Evolutionary conservation across 2,329 filamentous ascomycete genomes (phyloP), one percentile per base, ranked within the genome.

Genomic region (Magnaporthiopsis poae): DNA sequence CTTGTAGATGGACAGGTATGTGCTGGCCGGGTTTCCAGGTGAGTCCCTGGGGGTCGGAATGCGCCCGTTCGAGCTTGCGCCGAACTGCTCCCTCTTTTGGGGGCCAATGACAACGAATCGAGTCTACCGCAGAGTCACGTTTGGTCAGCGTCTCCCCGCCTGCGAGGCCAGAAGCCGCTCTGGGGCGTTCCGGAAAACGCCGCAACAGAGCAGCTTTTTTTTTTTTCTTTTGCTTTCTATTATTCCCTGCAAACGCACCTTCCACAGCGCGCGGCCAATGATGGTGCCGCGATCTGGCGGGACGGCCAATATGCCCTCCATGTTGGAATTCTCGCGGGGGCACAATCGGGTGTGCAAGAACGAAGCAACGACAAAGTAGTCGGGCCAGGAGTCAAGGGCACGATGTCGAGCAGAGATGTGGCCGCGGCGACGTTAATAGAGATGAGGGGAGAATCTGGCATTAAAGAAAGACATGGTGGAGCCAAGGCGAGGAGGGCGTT

Each of bases 61-160:
- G 67, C 61, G n/a, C n/a, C 46, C 39, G 56, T 25, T 13, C 60
- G 35, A 27, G 39, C 21, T 25, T 60, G 63, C 21, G 5, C 39
- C 25, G 27, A 76, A 75, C 35, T 74, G 71, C 60, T 80, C 78
- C 71, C 77, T 76, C 62, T 73, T 73, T 36, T 75, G 69, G 66
- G 73, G 73, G 66, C 84, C 84, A 67, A 88, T 77, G 67, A 86
- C 79, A 63, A 88, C 81, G 74, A 85, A 87, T 75, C 86, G 85
- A 72, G 81, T 71, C 86, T 88, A 73, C 63, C 65, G 59, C 64
- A 65, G 18, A 31, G 59, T 21, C n/a, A 11, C 5, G 46, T 56
- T 36, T 62, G 66, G 61, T 64, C 29, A 61, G 33, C 25, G 46
- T 5, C 31, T 31, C 31, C 12, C 46, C n/a, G 60, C 33, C 39